Evolutionary conservation across 228 moss, liverwort and hornwort genomes (phyloP).

Genomic region (Sphagnum fallax): DNA sequence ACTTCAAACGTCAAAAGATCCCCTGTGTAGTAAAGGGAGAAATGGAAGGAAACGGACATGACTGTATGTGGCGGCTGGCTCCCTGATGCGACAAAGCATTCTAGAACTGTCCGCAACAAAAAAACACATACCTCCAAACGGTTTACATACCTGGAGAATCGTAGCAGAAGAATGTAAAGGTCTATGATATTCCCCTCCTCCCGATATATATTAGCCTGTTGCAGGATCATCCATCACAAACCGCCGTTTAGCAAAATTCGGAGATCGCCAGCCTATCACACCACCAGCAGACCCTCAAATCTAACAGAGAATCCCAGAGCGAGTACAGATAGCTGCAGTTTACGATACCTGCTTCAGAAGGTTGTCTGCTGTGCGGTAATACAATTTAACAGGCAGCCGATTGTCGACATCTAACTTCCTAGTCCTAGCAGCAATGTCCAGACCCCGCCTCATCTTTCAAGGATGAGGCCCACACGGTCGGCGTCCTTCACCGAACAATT

Average conservation of each 20-base stretch:
- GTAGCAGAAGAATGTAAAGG: constrained; percentile 82
- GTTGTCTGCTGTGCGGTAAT: constrained; percentile 76
- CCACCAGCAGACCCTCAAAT: too few species aligned
- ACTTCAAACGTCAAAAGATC: too few species aligned
- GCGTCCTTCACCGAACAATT: too few species aligned
- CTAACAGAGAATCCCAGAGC: too few species aligned
- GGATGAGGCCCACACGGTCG: background rate
- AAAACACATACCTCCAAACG: background rate
- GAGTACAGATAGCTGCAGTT: too few species aligned
- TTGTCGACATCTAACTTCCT: constrained; percentile 83
- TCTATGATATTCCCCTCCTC: constrained; percentile 80
- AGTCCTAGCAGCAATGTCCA: constrained; percentile 71
- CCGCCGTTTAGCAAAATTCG: too few species aligned
- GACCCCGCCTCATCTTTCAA: constrained; percentile 37
- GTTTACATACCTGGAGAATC: constrained; percentile 71
- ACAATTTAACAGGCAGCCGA: constrained; percentile 69
- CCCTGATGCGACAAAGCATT: too few species aligned
- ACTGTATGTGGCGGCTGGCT: too few species aligned
- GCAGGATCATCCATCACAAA: background rate
- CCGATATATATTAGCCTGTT: constrained; percentile 84
- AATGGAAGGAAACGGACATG: too few species aligned
- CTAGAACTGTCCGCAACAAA: too few species aligned
- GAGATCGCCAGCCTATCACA: too few species aligned
- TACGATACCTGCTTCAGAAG: constrained; percentile 74
- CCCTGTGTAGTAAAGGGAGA: too few species aligned